Percentiles rank a stretch among this genome's conserved stretches.
Evolutionary conservation across 192 early-diverging fungal species (phyloP).

Genomic region (Entomortierella parvispora): DNA sequence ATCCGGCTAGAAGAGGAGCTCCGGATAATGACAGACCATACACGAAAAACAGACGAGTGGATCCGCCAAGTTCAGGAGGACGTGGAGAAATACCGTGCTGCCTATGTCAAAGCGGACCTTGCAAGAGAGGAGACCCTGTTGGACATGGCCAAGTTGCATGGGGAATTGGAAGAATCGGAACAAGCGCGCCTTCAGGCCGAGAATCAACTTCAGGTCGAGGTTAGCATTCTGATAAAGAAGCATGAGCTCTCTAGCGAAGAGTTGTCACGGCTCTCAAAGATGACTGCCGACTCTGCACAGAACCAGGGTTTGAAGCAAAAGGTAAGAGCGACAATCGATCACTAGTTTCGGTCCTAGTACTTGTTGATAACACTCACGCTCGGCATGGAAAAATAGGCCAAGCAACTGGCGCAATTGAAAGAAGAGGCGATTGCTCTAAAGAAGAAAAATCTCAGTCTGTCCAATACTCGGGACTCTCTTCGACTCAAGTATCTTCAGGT

Average conservation of each 20-base stretch:
- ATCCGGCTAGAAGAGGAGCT: conserved; percentile 32
- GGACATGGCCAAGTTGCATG: conserved; percentile 48
- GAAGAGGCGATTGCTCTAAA: conserved; percentile 38
- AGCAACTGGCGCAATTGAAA: conserved; percentile 37
- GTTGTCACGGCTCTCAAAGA: conserved; percentile 41
- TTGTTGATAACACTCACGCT: not conserved
- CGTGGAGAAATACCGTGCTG: conserved; percentile 34
- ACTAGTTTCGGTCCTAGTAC: not conserved
- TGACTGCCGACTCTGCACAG: conserved; percentile 44
- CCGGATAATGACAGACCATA: conserved; percentile 22
- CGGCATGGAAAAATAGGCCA: conserved; percentile 9
- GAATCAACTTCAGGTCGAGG: conserved; percentile 39
- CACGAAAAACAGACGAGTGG: conserved; percentile 36
- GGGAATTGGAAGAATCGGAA: conserved; percentile 41
- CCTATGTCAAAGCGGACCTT: conserved; percentile 46
- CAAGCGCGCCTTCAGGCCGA: conserved; percentile 26
- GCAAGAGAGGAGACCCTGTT: conserved; percentile 45
- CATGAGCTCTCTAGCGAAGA: conserved; percentile 13
- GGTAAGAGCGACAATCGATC: too few relatives aligned
- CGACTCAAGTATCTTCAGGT: conserved; percentile 34
- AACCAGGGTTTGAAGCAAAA: conserved; percentile 41
- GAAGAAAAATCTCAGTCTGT: conserved; percentile 37
- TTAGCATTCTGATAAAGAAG: conserved; percentile 44
- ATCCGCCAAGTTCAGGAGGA: conserved; percentile 41
- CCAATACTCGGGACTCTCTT: conserved; percentile 40